Base-by-base conservation (phyloP, 345 rosid genomes). In the Citrus maxima region DNA sequence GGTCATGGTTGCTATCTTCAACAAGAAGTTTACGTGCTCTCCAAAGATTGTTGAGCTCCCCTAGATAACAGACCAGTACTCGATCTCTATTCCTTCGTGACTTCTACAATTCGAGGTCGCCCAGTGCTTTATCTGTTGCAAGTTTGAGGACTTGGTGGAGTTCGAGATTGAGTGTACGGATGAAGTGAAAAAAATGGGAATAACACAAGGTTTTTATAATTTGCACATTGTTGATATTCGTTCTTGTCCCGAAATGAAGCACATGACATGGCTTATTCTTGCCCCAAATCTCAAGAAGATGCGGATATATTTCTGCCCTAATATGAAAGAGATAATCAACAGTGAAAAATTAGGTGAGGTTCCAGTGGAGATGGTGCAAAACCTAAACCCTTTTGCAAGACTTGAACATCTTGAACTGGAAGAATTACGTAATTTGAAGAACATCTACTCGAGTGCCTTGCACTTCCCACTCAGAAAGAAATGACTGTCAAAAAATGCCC, bases 181-280 rank as follows among this genome's bases (percentile, higher is more conserved):
- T 0, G 46, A 40, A 24, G 56, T 69, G 24, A 30, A 40, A 5
- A 19, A 27, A 5, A 12, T 6, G 14, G 30, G 56, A 40, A 28
- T n/a, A 68, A 25, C 21, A n/a, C 46, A 49, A 13, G 38, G 60
- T 6, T 55, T 76, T 54, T 5, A 18, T 25, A 4, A 27, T 19
- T 72, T 76, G 25, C 64, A 10, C 19, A 42, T 10, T 34, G 56
- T 67, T 21, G 0, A 24, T 2, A 49, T 69, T 24, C 0, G 16
- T 18, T 12, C 0, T 22, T 76, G 73, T 35, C 6, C 13, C 7
- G 35, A 56, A 0, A 13, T 40, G 61, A 54, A 14, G 51, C 55
- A 77, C 59, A 19, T 77, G 74, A 77, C 51, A 59, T 77, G 73
- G 79, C 79, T 77, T 38, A 21, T 35, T 68, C 54, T 70, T 28